A percentile compares a stretch with the other conserved stretches of the same genome.
phyloP scores from a whole-genome alignment of 2,329 filamentous ascomycete species.

The Fusarium lyarnte region DNA sequence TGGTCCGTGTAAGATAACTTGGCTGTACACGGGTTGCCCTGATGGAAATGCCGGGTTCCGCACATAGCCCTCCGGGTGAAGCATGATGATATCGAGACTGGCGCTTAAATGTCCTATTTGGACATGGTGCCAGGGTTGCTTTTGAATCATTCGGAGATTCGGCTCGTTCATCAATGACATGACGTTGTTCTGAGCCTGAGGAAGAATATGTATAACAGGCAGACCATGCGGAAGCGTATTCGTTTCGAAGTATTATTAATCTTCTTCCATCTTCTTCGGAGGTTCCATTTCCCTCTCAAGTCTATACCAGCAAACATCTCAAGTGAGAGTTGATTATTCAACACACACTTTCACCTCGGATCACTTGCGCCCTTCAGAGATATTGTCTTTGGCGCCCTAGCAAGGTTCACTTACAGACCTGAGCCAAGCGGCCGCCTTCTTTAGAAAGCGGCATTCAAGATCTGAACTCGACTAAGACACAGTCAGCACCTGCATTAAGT shows the following conservation, averaged over 20 bases:
- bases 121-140: background rate
- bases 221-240: background rate
- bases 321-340: background rate
- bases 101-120: conserved; percentile 1
- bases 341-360: background rate
- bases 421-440: background rate
- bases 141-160: background rate
- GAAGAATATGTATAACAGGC: background rate
- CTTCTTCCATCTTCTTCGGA: background rate
- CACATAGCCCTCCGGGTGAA: conserved; percentile 6
- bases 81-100: background rate
- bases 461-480: conserved; percentile 14
- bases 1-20: conserved; percentile 20
- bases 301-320: background rate
- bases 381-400: background rate
- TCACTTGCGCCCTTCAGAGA: background rate
- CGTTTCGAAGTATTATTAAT: background rate
- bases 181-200: background rate
- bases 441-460: background rate
- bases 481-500: conserved; percentile 16
- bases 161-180: background rate
- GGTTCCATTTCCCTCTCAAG: background rate
- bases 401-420: background rate
- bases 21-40: background rate
- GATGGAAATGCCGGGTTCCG: background rate